Percentiles rank a stretch among this genome's conserved stretches.
These are phyloP conservation scores for Nemophila menziesii DNA, from an alignment of 257 asterid genomes.

Conservation along the genomic window DNA sequence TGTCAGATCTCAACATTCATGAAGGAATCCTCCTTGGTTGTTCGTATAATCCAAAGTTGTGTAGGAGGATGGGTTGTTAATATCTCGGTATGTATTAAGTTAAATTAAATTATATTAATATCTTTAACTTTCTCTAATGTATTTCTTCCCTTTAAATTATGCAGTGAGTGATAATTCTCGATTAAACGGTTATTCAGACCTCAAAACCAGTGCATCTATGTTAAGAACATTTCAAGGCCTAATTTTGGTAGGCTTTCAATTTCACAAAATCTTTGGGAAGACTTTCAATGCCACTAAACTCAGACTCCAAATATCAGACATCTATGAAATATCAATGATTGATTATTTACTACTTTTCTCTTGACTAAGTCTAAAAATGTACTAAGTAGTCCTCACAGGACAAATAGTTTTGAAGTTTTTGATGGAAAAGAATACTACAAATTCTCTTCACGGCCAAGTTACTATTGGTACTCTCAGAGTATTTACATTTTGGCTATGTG, in stretches of 20 bases:
- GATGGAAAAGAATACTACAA: no score
- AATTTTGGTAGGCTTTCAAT: slow-evolving; percentile 67
- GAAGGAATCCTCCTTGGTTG: slow-evolving; percentile 99
- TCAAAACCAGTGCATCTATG: slow-evolving; percentile 50
- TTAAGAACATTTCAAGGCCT: slow-evolving; percentile 46
- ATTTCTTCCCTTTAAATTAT: slow-evolving; percentile 27
- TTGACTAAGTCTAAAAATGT: slow-evolving; percentile 46
- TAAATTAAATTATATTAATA: slow-evolving; percentile 4
- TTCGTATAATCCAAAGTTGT: slow-evolving; percentile 91
- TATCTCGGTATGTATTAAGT: slow-evolving; percentile 48
- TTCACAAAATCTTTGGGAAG: slow-evolving; percentile 47
- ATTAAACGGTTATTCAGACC: slow-evolving; percentile 42
- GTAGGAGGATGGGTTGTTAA: slow-evolving; percentile 99
- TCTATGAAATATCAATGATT: no score
- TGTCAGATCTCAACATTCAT: slow-evolving; percentile 94
- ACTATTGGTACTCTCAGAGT: slow-evolving; percentile 90
- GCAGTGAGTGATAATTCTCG: slow-evolving; percentile 49
- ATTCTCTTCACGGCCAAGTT: slow-evolving; percentile 93
- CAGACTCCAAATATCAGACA: slow-evolving; percentile 53
- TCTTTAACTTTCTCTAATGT: no score
- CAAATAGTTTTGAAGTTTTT: no score
- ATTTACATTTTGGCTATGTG: neutral
- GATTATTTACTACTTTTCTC: slow-evolving; percentile 20
- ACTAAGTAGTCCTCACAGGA: slow-evolving; percentile 73
- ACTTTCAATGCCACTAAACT: slow-evolving; percentile 53